These are phyloP conservation scores for Fusarium multiceps DNA, from an alignment of 2,329 filamentous ascomycete species.

Conservation along the genomic window DNA sequence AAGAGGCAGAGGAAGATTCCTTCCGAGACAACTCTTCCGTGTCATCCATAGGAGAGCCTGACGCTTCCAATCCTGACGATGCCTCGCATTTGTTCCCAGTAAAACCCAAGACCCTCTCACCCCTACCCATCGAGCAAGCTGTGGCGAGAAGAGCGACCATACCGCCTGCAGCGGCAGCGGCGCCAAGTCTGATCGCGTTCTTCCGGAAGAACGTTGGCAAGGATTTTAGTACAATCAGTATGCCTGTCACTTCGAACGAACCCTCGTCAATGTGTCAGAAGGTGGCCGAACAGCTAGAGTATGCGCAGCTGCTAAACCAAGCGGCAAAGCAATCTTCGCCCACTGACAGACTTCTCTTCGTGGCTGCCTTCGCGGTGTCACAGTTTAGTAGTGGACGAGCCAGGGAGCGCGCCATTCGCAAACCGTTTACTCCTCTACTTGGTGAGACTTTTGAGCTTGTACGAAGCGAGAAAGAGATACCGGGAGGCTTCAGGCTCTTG, in stretches of 20 bases:
- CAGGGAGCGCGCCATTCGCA: conserved; percentile 91
- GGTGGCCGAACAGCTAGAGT: conserved; percentile 90
- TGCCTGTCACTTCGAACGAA: conserved; percentile 97
- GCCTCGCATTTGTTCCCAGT: conserved; percentile 74
- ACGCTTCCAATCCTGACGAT: conserved; percentile 69
- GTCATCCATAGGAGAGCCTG: conserved; percentile 69
- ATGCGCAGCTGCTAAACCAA: conserved; percentile 83
- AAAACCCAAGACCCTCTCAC: conserved; percentile 79
- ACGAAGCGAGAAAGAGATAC: conserved; percentile 78
- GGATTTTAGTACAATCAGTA: conserved; percentile 94
- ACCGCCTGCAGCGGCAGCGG: conserved; percentile 77
- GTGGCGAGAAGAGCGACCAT: conserved; percentile 78
- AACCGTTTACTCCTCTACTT: conserved; percentile 96
- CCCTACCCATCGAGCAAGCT: conserved; percentile 76
- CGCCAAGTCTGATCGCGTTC: conserved; percentile 93
- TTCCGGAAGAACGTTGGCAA: conserved; percentile 98
- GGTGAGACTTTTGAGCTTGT: conserved; percentile 96
- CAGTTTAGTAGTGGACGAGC: conserved; percentile 83
- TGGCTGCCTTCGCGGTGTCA: conserved; percentile 91
- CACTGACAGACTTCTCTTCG: conserved; percentile 80
- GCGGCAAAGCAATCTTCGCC: conserved; percentile 72
- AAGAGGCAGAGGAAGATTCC: conserved; percentile 63
- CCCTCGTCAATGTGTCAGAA: conserved; percentile 89
- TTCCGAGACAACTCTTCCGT: conserved; percentile 67
- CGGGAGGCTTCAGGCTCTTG: conserved; percentile 85